Evolutionary conservation across 1,284 basidiomycete species (phyloP).

Genomic region (Cutaneotrichosporon cutaneum): DNA sequence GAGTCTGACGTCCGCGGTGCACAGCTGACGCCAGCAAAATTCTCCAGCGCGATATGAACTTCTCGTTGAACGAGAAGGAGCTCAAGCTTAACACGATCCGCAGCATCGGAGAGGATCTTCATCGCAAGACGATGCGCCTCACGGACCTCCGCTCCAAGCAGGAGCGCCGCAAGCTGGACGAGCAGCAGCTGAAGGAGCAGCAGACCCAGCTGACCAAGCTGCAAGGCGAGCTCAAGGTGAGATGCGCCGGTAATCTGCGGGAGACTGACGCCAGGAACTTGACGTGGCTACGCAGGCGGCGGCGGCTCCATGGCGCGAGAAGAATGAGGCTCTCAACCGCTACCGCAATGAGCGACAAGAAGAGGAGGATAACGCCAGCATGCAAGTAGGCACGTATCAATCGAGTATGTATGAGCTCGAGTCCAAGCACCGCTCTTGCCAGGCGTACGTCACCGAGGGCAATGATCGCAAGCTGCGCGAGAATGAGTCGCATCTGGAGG

Average conservation of each 20-base stretch:
- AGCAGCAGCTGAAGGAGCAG: slow-evolving; percentile 64
- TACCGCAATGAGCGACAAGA: slow-evolving; percentile 37
- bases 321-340: slow-evolving; percentile 39
- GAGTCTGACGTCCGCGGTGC: slow-evolving; percentile 35
- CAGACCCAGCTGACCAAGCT: slow-evolving; percentile 59
- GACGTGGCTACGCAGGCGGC: slow-evolving; percentile 40
- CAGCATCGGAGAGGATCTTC: slow-evolving; percentile 55
- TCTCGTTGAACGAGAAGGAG: slow-evolving; percentile 65
- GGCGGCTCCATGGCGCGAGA: slow-evolving; percentile 48
- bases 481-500: slow-evolving; percentile 60
- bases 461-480: slow-evolving; percentile 65
- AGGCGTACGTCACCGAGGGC: slow-evolving; percentile 66
- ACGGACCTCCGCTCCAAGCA: slow-evolving; percentile 63
- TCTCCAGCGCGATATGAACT: slow-evolving; percentile 67
- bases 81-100: slow-evolving; percentile 62
- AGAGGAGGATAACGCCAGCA: slow-evolving; percentile 37
- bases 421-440: slow-evolving; percentile 41
- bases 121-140: slow-evolving; percentile 64
- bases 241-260: not conserved
- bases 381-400: slow-evolving; percentile 38
- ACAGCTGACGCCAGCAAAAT: slow-evolving; percentile 59
- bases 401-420: slow-evolving; percentile 42
- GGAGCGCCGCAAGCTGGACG: slow-evolving; percentile 63
- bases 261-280: slow-evolving; percentile 32
- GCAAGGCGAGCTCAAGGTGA: slow-evolving; percentile 44